These are phyloP conservation scores for Eudorina sp. DNA, from an alignment of 139 green algal genomes.

Conservation along the genomic window DNA sequence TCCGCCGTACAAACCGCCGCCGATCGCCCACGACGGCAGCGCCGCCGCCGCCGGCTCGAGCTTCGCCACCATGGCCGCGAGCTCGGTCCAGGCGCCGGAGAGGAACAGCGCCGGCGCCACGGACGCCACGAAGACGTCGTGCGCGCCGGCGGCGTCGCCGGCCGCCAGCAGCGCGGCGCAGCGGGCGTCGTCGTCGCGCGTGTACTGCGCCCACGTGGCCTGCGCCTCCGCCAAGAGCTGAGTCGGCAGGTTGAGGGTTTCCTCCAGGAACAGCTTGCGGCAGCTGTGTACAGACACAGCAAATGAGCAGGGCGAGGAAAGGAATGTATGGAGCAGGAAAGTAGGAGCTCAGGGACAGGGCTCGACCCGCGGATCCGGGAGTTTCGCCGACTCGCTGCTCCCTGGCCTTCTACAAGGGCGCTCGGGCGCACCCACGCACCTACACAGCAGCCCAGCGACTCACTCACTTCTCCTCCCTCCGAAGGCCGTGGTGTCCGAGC, in stretches of 20 bases:
- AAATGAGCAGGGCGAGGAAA: too few species aligned
- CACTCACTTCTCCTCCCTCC: too few species aligned
- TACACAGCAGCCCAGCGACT: too few species aligned
- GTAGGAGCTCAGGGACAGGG: too few species aligned
- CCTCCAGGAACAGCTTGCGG: slow-evolving; percentile 60
- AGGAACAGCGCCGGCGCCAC: slow-evolving; percentile 42
- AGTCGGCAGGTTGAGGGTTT: slow-evolving; percentile 65
- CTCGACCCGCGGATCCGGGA: too few species aligned
- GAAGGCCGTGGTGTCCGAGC: too few species aligned
- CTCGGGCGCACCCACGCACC: too few species aligned
- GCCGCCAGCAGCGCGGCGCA: slow-evolving; percentile 58
- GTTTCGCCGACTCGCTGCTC: too few species aligned
- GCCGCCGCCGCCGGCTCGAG: not conserved
- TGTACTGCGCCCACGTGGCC: slow-evolving; percentile 63
- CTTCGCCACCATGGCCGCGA: not conserved
- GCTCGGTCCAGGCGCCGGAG: not conserved
- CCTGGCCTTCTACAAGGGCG: too few species aligned
- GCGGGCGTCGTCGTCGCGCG: slow-evolving; percentile 47
- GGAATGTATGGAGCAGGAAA: too few species aligned
- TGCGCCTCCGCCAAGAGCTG: slow-evolving; percentile 63
- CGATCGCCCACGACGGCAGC: slow-evolving; percentile 15
- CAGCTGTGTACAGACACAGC: too few species aligned
- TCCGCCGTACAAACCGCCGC: slow-evolving; percentile 39
- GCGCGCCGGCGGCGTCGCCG: slow-evolving; percentile 54
- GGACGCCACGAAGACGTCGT: slow-evolving; percentile 43